A percentile compares a stretch with the other conserved stretches of the same genome.
Evolutionary conservation across 805 yeast species (phyloP).

Genomic region (Suhomyces canberraensis): DNA sequence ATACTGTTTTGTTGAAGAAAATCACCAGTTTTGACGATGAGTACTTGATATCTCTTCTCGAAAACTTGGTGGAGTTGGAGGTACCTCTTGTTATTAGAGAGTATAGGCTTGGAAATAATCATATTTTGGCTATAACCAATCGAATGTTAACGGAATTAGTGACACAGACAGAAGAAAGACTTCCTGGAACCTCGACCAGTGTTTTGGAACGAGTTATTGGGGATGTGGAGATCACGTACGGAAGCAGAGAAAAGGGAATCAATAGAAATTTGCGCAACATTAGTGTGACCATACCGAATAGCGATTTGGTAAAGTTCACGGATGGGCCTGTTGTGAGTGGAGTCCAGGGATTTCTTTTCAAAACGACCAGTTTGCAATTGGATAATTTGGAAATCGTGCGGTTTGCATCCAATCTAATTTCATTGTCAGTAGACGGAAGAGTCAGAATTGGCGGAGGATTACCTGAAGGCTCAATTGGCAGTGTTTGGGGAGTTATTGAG

Average conservation of each 20-base stretch:
- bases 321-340: slow-evolving; percentile 9
- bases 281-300: slow-evolving; percentile 18
- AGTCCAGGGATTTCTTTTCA: slow-evolving; percentile 18
- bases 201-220: slow-evolving; percentile 6
- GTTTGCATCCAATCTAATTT: slow-evolving; percentile 17
- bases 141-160: slow-evolving; percentile 4
- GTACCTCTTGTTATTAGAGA: slow-evolving; percentile 11
- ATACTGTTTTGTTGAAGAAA: slow-evolving; percentile 8
- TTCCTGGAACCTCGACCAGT: neutral
- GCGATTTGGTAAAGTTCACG: slow-evolving; percentile 13
- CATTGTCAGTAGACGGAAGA: slow-evolving; percentile 22
- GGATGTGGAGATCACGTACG: slow-evolving; percentile 11
- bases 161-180: neutral
- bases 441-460: slow-evolving; percentile 14
- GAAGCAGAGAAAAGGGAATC: slow-evolving; percentile 6
- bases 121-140: slow-evolving; percentile 7
- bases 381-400: slow-evolving; percentile 17
- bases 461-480: slow-evolving; percentile 2
- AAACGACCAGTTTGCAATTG: slow-evolving; percentile 19
- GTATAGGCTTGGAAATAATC: slow-evolving; percentile 5
- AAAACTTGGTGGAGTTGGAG: slow-evolving; percentile 7
- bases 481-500: slow-evolving; percentile 14
- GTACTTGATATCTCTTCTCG: slow-evolving; percentile 7
- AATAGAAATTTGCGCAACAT: slow-evolving; percentile 19
- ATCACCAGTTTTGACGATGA: neutral